Evolutionary conservation across 2,329 filamentous ascomycete genomes (phyloP).

Genomic region (Raffaelea arxii): DNA sequence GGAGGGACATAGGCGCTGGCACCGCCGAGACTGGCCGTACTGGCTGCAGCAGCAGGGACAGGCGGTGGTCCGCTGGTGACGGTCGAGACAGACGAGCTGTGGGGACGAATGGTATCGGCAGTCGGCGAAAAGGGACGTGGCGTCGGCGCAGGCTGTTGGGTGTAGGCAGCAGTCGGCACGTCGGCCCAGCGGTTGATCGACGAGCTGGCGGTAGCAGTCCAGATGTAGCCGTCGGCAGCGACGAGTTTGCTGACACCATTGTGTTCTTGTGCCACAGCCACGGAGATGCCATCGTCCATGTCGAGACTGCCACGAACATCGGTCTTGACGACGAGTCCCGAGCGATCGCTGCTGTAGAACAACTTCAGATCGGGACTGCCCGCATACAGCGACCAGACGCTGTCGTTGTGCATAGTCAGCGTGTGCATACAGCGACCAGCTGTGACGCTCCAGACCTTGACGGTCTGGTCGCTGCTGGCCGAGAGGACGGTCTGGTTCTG

Average conservation of each 20-base stretch:
- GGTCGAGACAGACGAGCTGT: constrained; percentile 21
- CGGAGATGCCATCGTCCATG: constrained; percentile 77
- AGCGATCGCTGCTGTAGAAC: constrained; percentile 92
- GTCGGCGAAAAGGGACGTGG: constrained; percentile 6
- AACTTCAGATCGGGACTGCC: constrained; percentile 75
- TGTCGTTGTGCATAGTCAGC: constrained; percentile 97
- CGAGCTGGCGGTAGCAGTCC: constrained; percentile 83
- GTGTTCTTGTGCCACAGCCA: constrained; percentile 88
- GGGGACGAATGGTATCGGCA: constrained; percentile 7
- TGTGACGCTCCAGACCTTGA: constrained; percentile 96
- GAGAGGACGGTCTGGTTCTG: constrained; percentile 87
- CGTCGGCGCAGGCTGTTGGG: neutral
- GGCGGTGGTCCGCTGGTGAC: constrained; percentile 15
- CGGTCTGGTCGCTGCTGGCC: constrained; percentile 88
- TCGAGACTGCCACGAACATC: constrained; percentile 63
- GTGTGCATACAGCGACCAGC: constrained; percentile 96
- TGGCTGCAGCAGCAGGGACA: constrained; percentile 15
- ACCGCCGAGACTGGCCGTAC: constrained; percentile 7
- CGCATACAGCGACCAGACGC: constrained; percentile 92
- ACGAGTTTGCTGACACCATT: constrained; percentile 65
- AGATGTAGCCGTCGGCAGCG: constrained; percentile 66
- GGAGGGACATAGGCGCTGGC: constrained; percentile 14
- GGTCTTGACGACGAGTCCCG: constrained; percentile 90
- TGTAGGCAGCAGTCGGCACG: constrained; percentile 29
- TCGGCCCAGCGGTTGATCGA: constrained; percentile 90